A percentile compares a stretch with the other conserved stretches of the same genome.
Conservation (phyloP, 306 rosid genomes). For the Styphnolobium japonicum region DNA sequence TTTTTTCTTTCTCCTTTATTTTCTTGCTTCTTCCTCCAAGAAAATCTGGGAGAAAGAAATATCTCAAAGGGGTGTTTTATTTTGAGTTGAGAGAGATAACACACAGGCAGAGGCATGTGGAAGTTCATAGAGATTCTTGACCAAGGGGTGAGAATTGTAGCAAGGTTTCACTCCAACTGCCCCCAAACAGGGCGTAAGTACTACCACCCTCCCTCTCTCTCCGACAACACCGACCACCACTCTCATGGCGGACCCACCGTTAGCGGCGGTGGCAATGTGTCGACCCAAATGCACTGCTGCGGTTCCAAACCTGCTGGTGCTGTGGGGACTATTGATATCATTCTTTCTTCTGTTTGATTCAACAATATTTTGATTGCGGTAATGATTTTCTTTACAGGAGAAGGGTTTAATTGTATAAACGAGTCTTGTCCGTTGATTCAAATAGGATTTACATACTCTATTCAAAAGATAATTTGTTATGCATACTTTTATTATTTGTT, state of each 20-base stretch:
- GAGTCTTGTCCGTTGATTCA: too few species aligned
- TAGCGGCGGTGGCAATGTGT: background rate
- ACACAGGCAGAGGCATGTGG: conserved; percentile 18
- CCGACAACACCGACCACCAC: conserved; percentile 11
- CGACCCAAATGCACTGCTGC: too few species aligned
- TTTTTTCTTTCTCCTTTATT: background rate
- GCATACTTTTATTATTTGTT: too few species aligned
- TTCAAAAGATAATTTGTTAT: too few species aligned
- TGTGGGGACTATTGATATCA: conserved; percentile 29
- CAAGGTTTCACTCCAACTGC: conserved; percentile 51
- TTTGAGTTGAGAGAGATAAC: too few species aligned
- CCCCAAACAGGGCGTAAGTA: conserved; percentile 56
- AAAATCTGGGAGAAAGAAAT: background rate
- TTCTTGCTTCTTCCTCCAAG: background rate
- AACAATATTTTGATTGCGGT: background rate
- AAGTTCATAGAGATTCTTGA: conserved; percentile 52
- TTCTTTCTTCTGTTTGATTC: conserved; percentile 47
- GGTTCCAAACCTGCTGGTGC: conserved; percentile 21
- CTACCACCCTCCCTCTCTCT: conserved; percentile 46
- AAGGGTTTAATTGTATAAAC: too few species aligned
- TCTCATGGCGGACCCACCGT: background rate
- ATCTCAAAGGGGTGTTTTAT: too few species aligned
- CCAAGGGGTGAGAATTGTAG: conserved; percentile 42
- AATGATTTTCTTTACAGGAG: background rate
- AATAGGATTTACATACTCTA: too few species aligned